phyloP scores from a whole-genome alignment of 495 filamentous ascomycete genomes.

The Cercophora sp. region DNA sequence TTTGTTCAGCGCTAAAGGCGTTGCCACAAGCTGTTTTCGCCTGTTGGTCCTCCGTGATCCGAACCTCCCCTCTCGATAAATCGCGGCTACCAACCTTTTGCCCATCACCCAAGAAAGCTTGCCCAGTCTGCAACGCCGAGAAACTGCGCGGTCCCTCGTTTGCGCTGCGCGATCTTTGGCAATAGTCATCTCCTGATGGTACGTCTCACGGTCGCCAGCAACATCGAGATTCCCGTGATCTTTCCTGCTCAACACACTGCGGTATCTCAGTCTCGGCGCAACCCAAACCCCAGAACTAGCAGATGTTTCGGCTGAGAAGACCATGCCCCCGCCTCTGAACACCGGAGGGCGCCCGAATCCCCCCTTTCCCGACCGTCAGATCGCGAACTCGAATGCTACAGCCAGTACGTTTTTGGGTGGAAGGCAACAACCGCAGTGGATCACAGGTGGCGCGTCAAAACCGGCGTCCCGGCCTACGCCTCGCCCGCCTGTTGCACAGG shows the following conservation, averaged over 20 bases:
- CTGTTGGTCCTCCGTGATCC: too few species aligned
- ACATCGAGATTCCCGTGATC: too few species aligned
- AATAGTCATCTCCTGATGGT: neutral
- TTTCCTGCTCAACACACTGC: too few species aligned
- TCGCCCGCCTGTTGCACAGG: neutral
- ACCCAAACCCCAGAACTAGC: neutral
- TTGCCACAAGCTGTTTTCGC: too few species aligned
- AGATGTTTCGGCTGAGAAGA: slow-evolving; percentile 11
- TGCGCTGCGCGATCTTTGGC: too few species aligned
- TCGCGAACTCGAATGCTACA: slow-evolving; percentile 67
- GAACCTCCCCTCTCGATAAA: too few species aligned
- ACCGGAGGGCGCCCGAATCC: slow-evolving; percentile 3
- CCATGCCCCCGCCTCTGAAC: slow-evolving; percentile 15
- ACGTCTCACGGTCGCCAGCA: neutral
- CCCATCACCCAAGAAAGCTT: too few species aligned
- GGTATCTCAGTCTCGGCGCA: neutral
- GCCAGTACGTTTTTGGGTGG: slow-evolving; percentile 62
- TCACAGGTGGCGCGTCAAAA: slow-evolving; percentile 39
- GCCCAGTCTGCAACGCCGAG: too few species aligned
- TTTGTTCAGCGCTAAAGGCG: too few species aligned
- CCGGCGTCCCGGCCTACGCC: slow-evolving; percentile 33
- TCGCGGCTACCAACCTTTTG: too few species aligned
- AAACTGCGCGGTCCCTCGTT: too few species aligned
- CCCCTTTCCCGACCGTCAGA: slow-evolving; percentile 30
- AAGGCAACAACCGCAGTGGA: slow-evolving; percentile 61